Base-by-base conservation (phyloP, 2,329 filamentous ascomycete species). In the Sporothrix protearum region DNA sequence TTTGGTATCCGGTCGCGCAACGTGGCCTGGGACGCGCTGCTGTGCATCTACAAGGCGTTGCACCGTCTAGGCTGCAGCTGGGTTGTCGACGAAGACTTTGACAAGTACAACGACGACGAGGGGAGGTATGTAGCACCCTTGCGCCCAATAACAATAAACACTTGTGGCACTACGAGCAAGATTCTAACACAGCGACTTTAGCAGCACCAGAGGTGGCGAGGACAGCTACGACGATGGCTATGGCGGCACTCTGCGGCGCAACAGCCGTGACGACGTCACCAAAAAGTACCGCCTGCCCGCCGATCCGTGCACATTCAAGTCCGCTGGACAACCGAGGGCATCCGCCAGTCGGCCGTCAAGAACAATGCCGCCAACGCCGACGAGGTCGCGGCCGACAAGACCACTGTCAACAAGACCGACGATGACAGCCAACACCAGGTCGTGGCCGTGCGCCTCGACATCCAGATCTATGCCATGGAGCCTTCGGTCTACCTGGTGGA, bases 1-100 rank as follows among this genome's bases (percentile, higher is more conserved):
- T 99, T 99, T 79, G 96, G 96, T 71, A 99, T 99, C 73, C 89
- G 96, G 49, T 97, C 93, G 61, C 89, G 96, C 66, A 99, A 98
- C 78, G 92, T 93, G 71, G 96, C 96, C 0, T 93, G 94, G 77
- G 96, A 99, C 80, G 96, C 96, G 0, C 91, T 99, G 80, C 84
- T 97, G 33, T 97, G 95, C 77, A 96, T 99, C 71, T 97, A 97
- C 84, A 94, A 95, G 79, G 94, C 96, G 0, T 84, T 99, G 57
- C 86, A 90, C 73, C 94, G 94, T 75, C 90, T 97, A 77, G 94
- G 93, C 42, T 96, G 94, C 14, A 90, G 94, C 67, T 98, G 96
- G 91, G 89, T 97, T 3, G 83, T 86, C 0, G 88, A 91, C 63
- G 88, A 90, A 73, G 86, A 88, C 74, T 87, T 83, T 71, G 82